Evolutionary conservation across 1,284 basidiomycete species (phyloP).

Genomic region (Ceratobasidium sp.): DNA sequence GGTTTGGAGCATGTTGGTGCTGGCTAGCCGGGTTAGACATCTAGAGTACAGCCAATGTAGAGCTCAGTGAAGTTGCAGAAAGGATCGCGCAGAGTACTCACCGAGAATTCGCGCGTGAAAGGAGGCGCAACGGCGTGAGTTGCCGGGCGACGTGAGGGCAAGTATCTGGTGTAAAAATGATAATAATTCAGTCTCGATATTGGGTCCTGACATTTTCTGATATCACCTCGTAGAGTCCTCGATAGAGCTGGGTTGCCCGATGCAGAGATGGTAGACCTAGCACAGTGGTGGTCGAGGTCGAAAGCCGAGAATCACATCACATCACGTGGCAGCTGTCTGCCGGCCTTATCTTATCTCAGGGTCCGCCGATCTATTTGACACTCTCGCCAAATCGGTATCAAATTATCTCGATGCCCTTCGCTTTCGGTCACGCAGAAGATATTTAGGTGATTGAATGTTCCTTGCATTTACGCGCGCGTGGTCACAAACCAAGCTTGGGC

Average conservation of each 20-base stretch:
- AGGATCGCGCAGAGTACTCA: not conserved
- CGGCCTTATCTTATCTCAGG: constrained; percentile 35
- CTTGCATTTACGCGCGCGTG: too few species aligned
- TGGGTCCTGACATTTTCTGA: not conserved
- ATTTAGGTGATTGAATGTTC: too few species aligned
- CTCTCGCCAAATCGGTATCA: too few species aligned
- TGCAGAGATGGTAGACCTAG: not conserved
- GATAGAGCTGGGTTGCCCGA: not conserved
- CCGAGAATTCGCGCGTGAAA: constrained; percentile 34
- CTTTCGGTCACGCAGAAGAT: too few species aligned
- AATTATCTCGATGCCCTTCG: too few species aligned
- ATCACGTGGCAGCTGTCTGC: constrained; percentile 32
- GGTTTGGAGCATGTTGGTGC: constrained; percentile 34
- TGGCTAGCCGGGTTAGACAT: constrained; percentile 32
- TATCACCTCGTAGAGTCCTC: not conserved
- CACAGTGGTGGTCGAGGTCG: constrained; percentile 33
- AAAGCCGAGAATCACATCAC: constrained; percentile 39
- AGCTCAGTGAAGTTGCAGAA: not conserved
- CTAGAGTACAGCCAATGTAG: not conserved
- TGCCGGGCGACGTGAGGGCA: constrained; percentile 19
- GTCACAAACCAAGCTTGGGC: too few species aligned
- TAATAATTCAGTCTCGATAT: constrained; percentile 1
- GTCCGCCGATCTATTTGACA: constrained; percentile 5
- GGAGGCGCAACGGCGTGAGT: constrained; percentile 34
- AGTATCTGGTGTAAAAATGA: constrained; percentile 17